Evolutionary conservation across 1,284 basidiomycete genomes (phyloP).

Genomic region (Apiotrichum brassicae): DNA sequence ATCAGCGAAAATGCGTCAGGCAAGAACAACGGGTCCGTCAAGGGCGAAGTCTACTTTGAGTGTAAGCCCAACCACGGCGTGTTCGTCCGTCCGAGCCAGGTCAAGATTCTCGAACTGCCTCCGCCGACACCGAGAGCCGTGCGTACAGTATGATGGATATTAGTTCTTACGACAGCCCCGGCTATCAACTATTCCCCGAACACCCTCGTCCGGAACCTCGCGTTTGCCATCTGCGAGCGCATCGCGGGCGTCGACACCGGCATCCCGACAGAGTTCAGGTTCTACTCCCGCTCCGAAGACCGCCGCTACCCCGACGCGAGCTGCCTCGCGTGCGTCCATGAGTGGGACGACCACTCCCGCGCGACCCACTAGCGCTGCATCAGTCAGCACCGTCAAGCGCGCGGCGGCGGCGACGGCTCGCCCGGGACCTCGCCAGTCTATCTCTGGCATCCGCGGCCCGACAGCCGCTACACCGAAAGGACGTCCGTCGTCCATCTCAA

Average conservation of each 20-base stretch:
- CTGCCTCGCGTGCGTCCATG: background rate
- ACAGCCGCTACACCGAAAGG: background rate
- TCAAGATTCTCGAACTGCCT: constrained; percentile 54
- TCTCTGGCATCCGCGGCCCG: constrained; percentile 1
- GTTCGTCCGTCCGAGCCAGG: constrained; percentile 83
- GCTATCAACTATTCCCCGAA: background rate
- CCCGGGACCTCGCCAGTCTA: background rate
- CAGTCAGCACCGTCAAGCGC: background rate
- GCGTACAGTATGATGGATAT: background rate
- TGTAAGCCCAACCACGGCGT: constrained; percentile 75
- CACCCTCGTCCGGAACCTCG: background rate
- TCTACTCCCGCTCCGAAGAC: background rate
- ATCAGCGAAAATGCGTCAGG: constrained; percentile 59
- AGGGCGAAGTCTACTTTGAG: constrained; percentile 75
- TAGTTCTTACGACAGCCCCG: background rate
- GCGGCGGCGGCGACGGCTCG: background rate
- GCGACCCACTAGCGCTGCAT: background rate
- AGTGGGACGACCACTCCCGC: background rate
- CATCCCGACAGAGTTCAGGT: background rate
- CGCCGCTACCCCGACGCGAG: background rate
- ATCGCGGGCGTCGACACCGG: background rate
- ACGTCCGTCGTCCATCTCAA: background rate
- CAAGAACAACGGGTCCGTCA: constrained; percentile 92
- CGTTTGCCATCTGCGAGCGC: background rate
- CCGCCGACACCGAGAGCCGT: constrained; percentile 5